phyloP scores from a whole-genome alignment of 2,329 filamentous ascomycete genomes.

The Phyllosticta paracitricarpa region DNA sequence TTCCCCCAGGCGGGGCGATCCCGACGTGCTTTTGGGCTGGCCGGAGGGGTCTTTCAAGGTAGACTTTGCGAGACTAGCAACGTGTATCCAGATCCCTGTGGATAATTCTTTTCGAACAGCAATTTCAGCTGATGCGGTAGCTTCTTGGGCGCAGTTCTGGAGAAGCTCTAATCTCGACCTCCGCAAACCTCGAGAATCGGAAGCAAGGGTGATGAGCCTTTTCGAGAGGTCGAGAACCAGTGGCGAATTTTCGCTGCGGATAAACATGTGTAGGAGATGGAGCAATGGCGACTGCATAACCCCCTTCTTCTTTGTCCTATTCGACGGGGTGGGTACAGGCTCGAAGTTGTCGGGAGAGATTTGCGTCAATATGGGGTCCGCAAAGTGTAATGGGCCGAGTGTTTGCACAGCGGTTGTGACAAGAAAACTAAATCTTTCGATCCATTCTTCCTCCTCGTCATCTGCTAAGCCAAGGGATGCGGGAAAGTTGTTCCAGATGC shows the following conservation, averaged over 20 bases:
- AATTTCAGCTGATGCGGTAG: constrained; percentile 14
- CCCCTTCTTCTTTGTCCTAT: constrained; percentile 40
- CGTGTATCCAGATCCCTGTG: constrained; percentile 19
- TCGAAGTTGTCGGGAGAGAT: constrained; percentile 52
- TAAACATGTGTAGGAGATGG: constrained; percentile 54
- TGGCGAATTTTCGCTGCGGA: neutral
- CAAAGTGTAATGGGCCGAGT: constrained; percentile 42
- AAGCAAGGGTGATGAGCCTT: neutral
- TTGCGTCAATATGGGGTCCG: constrained; percentile 38
- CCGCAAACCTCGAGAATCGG: neutral
- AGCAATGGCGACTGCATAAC: constrained; percentile 51
- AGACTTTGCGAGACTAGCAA: neutral
- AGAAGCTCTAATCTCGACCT: constrained; percentile 29
- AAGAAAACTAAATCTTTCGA: constrained; percentile 42
- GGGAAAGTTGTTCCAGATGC: constrained; percentile 54
- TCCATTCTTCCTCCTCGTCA: constrained; percentile 32
- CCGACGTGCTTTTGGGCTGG: neutral
- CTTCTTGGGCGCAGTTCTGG: constrained; percentile 22
- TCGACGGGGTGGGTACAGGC: constrained; percentile 56
- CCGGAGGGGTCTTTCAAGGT: neutral
- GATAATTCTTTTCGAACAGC: neutral
- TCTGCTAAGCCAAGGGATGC: constrained; percentile 20
- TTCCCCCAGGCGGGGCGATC: constrained; percentile 40
- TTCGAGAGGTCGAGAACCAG: neutral
- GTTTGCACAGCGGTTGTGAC: constrained; percentile 40